Conservation (phyloP, 2,329 filamentous ascomycete species). For the Aspergillus sp. region DNA sequence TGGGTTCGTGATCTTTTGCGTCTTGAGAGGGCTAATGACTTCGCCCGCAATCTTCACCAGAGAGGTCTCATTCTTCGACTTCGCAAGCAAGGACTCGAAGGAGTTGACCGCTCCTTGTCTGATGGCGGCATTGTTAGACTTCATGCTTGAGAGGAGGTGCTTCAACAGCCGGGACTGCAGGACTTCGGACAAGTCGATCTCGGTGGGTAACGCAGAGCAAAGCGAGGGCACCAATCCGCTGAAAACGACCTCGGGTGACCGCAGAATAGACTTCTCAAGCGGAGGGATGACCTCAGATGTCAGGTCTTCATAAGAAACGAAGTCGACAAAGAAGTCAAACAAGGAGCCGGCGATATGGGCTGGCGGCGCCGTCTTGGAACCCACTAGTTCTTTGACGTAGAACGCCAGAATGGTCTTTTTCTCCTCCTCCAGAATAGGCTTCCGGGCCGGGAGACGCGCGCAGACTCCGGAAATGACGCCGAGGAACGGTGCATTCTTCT, state of each 20-base stretch:
- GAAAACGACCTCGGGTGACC: constrained; percentile 86
- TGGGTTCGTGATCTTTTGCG: constrained; percentile 76
- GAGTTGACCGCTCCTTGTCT: constrained; percentile 71
- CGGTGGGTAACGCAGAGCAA: constrained; percentile 64
- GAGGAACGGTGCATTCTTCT: constrained; percentile 73
- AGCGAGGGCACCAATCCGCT: constrained; percentile 74
- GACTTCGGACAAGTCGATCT: constrained; percentile 73
- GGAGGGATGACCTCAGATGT: constrained; percentile 72
- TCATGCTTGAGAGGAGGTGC: constrained; percentile 82
- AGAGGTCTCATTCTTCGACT: constrained; percentile 56
- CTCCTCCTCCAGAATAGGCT: constrained; percentile 59
- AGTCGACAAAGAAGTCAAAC: constrained; percentile 76
- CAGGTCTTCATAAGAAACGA: constrained; percentile 71
- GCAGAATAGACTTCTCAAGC: constrained; percentile 82
- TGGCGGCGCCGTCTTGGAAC: constrained; percentile 70
- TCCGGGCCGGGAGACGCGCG: constrained; percentile 64
- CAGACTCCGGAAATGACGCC: constrained; percentile 87
- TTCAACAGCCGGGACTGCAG: constrained; percentile 74
- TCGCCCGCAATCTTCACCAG: constrained; percentile 73
- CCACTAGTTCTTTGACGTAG: constrained; percentile 80
- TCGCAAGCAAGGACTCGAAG: constrained; percentile 67
- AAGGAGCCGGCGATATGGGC: constrained; percentile 70
- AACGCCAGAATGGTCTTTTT: constrained; percentile 77
- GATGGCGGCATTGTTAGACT: constrained; percentile 79
- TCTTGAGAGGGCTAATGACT: constrained; percentile 73